Percentiles rank a stretch among this genome's conserved stretches.
phyloP scores from a whole-genome alignment of 2,329 filamentous ascomycete species.

The Aspergillus melleus region DNA sequence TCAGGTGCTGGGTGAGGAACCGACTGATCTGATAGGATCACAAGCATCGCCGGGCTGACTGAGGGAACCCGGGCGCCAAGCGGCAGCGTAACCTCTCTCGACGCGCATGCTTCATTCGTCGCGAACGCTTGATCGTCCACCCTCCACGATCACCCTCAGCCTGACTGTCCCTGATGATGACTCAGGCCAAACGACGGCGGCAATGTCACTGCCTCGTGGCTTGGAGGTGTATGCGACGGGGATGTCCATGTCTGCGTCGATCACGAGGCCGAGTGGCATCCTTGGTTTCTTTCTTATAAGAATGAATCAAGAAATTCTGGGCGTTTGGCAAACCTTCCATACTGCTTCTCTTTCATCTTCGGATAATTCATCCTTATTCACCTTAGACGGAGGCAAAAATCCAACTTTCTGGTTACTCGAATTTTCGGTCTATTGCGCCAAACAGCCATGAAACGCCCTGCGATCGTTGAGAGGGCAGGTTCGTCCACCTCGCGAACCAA shows the following conservation, averaged over 20 bases:
- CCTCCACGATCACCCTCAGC: neutral
- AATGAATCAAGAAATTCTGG: neutral
- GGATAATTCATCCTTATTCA: neutral
- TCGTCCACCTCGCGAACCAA: slow-evolving; percentile 9
- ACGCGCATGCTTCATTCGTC: neutral
- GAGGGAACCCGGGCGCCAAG: slow-evolving; percentile 12
- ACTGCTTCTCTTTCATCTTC: neutral
- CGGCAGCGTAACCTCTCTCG: neutral
- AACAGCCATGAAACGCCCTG: neutral
- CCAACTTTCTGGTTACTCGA: neutral
- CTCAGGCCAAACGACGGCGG: slow-evolving; percentile 11
- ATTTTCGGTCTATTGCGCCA: neutral
- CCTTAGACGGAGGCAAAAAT: neutral
- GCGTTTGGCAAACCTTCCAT: neutral
- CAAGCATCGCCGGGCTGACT: slow-evolving; percentile 19
- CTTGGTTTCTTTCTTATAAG: slow-evolving; percentile 8
- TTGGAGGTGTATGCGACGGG: slow-evolving; percentile 1
- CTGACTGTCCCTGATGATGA: slow-evolving; percentile 21
- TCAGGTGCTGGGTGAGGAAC: neutral
- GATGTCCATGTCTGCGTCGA: slow-evolving; percentile 2
- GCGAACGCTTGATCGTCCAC: neutral
- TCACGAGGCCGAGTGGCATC: slow-evolving; percentile 13
- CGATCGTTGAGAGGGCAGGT: slow-evolving; percentile 7
- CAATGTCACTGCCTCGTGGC: slow-evolving; percentile 18
- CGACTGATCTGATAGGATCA: slow-evolving; percentile 17